A percentile compares a stretch with the other conserved stretches of the same genome.
Conservation (phyloP, 2,329 filamentous ascomycete genomes). For the Elsinoe necatrix region DNA sequence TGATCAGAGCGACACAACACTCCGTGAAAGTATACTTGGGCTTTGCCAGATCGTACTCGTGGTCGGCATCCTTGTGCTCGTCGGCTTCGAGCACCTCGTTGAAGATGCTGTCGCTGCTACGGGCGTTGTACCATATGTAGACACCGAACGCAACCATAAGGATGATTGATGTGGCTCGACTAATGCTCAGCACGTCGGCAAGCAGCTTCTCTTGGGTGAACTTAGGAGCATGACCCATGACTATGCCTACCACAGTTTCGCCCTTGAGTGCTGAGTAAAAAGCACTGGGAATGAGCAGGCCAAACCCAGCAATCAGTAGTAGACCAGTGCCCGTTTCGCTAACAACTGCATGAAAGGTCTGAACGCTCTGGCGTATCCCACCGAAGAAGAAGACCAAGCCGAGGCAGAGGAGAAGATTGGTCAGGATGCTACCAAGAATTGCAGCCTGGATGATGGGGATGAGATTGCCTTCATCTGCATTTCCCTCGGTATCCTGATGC, state of each 20-base stretch:
- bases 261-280: conserved; percentile 12
- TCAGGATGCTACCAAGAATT: conserved; percentile 74
- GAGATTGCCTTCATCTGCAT: conserved; percentile 22
- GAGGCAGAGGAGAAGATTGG: conserved; percentile 73
- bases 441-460: conserved; percentile 65
- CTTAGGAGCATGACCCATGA: conserved; percentile 6
- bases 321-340: conserved; percentile 72
- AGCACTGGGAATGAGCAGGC: conserved; percentile 5
- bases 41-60: conserved; percentile 50
- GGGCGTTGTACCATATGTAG: conserved; percentile 63
- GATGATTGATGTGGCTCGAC: conserved; percentile 60
- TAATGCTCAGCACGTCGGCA: conserved; percentile 53
- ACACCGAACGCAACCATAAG: conserved; percentile 58
- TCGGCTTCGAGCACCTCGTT: conserved; percentile 65
- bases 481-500: conserved; percentile 19
- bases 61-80: conserved; percentile 58
- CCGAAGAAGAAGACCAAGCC: conserved; percentile 74
- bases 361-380: conserved; percentile 58
- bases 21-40: conserved; percentile 68
- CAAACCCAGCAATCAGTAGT: conserved; percentile 60
- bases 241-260: background rate
- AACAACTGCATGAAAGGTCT: conserved; percentile 65
- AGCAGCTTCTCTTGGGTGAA: conserved; percentile 33
- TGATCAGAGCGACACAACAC: conserved; percentile 53
- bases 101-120: conserved; percentile 69